Evolutionary conservation across 345 rosid genomes (phyloP), one percentile per base, ranked within the genome.

Genomic region (Citrus sp.): DNA sequence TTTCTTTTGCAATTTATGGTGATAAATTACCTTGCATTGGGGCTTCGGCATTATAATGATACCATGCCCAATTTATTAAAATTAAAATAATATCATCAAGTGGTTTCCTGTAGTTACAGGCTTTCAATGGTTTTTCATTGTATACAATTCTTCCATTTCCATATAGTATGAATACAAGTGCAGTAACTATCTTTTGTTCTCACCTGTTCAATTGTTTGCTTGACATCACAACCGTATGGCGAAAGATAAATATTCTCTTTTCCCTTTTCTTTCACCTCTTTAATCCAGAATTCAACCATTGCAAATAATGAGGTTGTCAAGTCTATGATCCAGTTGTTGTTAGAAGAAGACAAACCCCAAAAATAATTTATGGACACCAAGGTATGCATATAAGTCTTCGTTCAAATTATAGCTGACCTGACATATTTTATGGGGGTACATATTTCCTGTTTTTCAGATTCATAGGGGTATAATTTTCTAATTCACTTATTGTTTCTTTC

Each of bases 261-360:
- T 67, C 34, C 22, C 63, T 27, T 10, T 59, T 38, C 9, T 1
- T 54, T 9, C 13, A 10, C 51, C 9, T 0, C 42, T 9, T 1
- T 55, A 58, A 63, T 81, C 0, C 92, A 94, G 98, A 88, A 83
- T 70, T 85, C 89, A 5, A 80, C 85, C 32, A 82, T 90, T 60
- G 88, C 88, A 28, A 88, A 88, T 76, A 88, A 94, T 65, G 98
- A 90, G 83, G 93, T 94, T 7, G 91, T 92, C 73, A 86, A 72
- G 84, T 92, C 96, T 40, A 90, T 94, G 87, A 79, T 92, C 69
- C 91, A 90, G 78, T 83, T 93, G 76, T 76, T 94, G 66, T 76
- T 92, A 18, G 93, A 91, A 76, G 98, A 94, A 88, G 93, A 92
- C 75, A 87, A 85, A 79, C 83, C 90, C 30, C 40, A 71, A 14